A percentile compares a stretch with the other conserved stretches of the same genome.
phyloP scores from a whole-genome alignment of 805 yeast genomes.

The Cyberlindnera galapagoensis region DNA sequence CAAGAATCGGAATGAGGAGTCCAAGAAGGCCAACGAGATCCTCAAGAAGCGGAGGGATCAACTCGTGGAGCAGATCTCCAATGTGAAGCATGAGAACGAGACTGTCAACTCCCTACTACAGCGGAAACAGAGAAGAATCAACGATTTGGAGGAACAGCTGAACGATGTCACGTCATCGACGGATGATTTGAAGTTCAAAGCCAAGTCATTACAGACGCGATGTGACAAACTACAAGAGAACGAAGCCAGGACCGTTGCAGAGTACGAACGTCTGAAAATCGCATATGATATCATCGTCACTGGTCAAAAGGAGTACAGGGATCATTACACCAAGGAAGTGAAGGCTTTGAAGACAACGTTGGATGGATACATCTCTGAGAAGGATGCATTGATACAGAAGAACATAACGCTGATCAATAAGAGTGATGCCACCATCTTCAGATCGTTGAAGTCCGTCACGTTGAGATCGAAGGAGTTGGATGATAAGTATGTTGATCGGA shows the following conservation, averaged over 20 bases:
- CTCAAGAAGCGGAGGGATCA: constrained; percentile 43
- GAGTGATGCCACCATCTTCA: constrained; percentile 43
- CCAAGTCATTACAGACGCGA: constrained; percentile 43
- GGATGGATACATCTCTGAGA: constrained; percentile 30
- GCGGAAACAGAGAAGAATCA: constrained; percentile 63
- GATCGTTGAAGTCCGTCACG: constrained; percentile 42
- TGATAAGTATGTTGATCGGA: constrained; percentile 40
- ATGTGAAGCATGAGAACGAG: constrained; percentile 72
- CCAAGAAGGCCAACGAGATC: constrained; percentile 47
- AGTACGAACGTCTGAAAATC: constrained; percentile 47
- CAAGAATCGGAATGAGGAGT: constrained; percentile 42
- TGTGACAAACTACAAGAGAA: constrained; percentile 41
- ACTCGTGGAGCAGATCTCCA: constrained; percentile 57
- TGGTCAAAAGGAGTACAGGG: constrained; percentile 46
- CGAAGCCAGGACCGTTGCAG: constrained; percentile 39
- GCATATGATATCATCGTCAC: constrained; percentile 53
- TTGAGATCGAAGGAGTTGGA: constrained; percentile 45
- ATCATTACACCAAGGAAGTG: constrained; percentile 40
- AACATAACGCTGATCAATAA: constrained; percentile 32
- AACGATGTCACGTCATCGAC: constrained; percentile 39
- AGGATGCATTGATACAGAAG: constrained; percentile 28
- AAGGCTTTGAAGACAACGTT: constrained; percentile 31
- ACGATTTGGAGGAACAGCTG: constrained; percentile 56
- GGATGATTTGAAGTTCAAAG: constrained; percentile 43
- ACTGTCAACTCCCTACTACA: constrained; percentile 61